Evolutionary conservation across 1,284 basidiomycete species (phyloP).

Genomic region (Spongiforma sp.): DNA sequence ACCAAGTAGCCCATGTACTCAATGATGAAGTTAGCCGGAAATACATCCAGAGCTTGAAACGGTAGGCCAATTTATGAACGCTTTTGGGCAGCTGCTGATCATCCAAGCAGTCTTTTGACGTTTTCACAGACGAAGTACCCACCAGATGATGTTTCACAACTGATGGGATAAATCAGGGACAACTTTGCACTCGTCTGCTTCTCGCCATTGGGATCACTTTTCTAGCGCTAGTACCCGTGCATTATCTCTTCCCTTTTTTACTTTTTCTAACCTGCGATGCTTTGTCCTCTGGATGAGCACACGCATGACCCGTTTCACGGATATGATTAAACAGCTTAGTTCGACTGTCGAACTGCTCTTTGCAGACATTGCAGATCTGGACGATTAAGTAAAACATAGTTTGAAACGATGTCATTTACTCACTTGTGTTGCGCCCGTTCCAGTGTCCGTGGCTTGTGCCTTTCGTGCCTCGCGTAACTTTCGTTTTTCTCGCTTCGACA

Average conservation of each 20-base stretch:
- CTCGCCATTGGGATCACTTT: slow-evolving; percentile 13
- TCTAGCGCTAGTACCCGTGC: slow-evolving; percentile 8
- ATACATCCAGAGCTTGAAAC: slow-evolving; percentile 97
- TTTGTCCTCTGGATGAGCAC: slow-evolving; percentile 45
- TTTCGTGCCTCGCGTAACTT: slow-evolving; percentile 81
- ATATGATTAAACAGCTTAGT: slow-evolving; percentile 86
- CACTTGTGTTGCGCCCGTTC: slow-evolving; percentile 16
- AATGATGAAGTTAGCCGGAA: slow-evolving; percentile 99
- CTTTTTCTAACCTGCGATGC: slow-evolving; percentile 40
- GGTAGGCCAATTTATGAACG: slow-evolving; percentile 54
- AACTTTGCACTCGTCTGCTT: slow-evolving; percentile 2
- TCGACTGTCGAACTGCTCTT: slow-evolving; percentile 66
- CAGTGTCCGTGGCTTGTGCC: slow-evolving; percentile 51
- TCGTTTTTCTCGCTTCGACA: slow-evolving; percentile 85
- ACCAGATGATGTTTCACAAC: slow-evolving; percentile 87
- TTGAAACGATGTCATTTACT: slow-evolving; percentile 5
- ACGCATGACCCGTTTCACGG: slow-evolving; percentile 75
- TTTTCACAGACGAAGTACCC: slow-evolving; percentile 96
- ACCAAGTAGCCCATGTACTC: slow-evolving; percentile 96
- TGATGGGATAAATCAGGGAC: slow-evolving; percentile 76
- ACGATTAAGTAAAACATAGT: slow-evolving; percentile 10
- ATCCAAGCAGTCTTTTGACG: slow-evolving; percentile 76
- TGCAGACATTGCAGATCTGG: slow-evolving; percentile 80
- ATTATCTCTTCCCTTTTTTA: slow-evolving; percentile 47
- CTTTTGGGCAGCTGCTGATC: slow-evolving; percentile 9